phyloP scores from a whole-genome alignment of 2,329 filamentous ascomycete genomes.

The Penicillium sp. region DNA sequence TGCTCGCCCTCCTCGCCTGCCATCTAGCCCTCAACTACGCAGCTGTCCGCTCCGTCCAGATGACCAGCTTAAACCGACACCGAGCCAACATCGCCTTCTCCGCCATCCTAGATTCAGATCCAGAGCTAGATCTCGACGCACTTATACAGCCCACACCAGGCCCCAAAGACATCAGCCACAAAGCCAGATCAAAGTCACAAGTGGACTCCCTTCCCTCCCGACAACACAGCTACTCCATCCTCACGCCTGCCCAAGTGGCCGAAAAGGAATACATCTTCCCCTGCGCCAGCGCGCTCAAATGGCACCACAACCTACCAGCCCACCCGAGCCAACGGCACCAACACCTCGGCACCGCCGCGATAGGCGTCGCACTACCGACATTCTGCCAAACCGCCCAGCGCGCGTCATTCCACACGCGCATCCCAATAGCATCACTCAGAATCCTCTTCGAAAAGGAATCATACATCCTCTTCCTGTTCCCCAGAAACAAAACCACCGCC shows the following conservation, averaged over 20 bases:
- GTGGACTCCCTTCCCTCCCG: too few relatives aligned
- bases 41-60: conserved; percentile 78
- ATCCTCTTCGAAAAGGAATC: conserved; percentile 50
- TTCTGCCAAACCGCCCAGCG: conserved; percentile 23
- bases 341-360: conserved; percentile 51
- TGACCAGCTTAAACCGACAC: conserved; percentile 82
- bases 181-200: too few relatives aligned
- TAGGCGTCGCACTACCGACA: conserved; percentile 51
- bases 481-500: background rate
- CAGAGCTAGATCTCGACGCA: conserved; percentile 8
- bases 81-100: conserved; percentile 75
- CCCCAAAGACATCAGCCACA: background rate
- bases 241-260: conserved; percentile 66
- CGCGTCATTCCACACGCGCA: conserved; percentile 25
- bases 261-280: conserved; percentile 58
- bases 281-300: conserved; percentile 64
- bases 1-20: conserved; percentile 67
- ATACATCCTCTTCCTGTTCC: conserved; percentile 61
- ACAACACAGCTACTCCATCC: too few relatives aligned
- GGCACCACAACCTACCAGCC: conserved; percentile 28
- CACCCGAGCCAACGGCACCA: background rate
- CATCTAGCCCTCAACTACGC: conserved; percentile 84
- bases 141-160: background rate
- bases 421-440: conserved; percentile 51
- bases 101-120: conserved; percentile 47